A percentile compares a stretch with the other conserved stretches of the same genome.
phyloP scores from a whole-genome alignment of 2,329 filamentous ascomycete species.

The Colletotrichum sublineola region DNA sequence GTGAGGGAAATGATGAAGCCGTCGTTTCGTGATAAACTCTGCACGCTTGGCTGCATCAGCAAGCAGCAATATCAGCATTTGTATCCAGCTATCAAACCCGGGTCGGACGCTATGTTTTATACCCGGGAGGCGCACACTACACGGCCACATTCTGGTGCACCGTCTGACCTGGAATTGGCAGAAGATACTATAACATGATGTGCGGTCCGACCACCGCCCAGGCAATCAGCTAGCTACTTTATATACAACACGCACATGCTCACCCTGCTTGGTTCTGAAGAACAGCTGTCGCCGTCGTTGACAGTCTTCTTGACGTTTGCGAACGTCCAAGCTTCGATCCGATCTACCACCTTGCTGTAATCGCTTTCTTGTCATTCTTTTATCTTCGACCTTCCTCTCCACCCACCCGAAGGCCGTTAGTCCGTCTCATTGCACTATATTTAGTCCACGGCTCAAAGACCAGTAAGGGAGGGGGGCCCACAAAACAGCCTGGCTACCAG shows the following conservation, averaged over 20 bases:
- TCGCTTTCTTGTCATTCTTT: conserved; percentile 21
- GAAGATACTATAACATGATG: not conserved
- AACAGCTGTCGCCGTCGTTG: conserved; percentile 11
- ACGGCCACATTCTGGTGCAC: not conserved
- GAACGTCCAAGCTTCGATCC: conserved; percentile 19
- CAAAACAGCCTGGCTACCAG: conserved; percentile 15
- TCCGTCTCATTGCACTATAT: conserved; percentile 32
- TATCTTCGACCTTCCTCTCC: not conserved
- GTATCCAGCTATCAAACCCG: not conserved
- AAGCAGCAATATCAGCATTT: conserved; percentile 22
- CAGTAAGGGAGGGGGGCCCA: conserved; percentile 26
- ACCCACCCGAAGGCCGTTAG: conserved; percentile 22
- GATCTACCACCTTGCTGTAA: conserved; percentile 11
- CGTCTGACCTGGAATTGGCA: not conserved
- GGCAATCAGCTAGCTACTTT: not conserved
- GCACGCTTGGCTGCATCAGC: conserved; percentile 36
- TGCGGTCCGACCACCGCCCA: not conserved
- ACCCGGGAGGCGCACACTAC: not conserved
- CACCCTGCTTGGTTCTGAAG: conserved; percentile 14
- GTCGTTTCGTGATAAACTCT: conserved; percentile 24
- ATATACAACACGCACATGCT: not conserved
- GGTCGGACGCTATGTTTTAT: conserved; percentile 13
- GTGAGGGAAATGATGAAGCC: conserved; percentile 12
- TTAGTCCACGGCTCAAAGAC: conserved; percentile 28
- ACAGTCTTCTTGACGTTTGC: conserved; percentile 28